Evolutionary conservation across 345 rosid genomes (phyloP).

Genomic region (Citrus sinensis): DNA sequence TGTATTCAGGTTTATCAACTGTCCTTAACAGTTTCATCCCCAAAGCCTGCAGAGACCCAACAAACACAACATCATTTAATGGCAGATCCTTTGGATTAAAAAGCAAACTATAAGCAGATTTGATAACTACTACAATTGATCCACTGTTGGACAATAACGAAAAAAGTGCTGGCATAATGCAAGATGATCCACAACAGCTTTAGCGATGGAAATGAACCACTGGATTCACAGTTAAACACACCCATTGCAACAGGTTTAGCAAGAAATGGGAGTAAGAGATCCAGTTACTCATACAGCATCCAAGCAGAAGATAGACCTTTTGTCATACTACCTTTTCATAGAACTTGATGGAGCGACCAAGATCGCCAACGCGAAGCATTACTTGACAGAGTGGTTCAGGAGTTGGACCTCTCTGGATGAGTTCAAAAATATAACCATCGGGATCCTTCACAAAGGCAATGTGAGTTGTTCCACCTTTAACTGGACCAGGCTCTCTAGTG

Average conservation of each 20-base stretch:
- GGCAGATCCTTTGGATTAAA: neutral
- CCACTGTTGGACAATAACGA: neutral
- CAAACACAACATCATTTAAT: neutral
- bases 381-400: slow-evolving; percentile 96
- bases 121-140: neutral
- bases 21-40: slow-evolving; percentile 81
- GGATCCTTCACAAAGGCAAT: slow-evolving; percentile 97
- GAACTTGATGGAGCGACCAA: slow-evolving; percentile 76
- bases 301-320: neutral
- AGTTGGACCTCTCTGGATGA: slow-evolving; percentile 82
- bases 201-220: neutral
- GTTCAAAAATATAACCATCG: slow-evolving; percentile 86
- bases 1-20: slow-evolving; percentile 71
- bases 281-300: neutral
- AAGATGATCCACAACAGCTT: neutral
- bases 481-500: slow-evolving; percentile 91
- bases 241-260: neutral
- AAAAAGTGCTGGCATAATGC: neutral
- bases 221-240: neutral
- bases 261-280: neutral
- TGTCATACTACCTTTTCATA: slow-evolving; percentile 69
- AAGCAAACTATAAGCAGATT: neutral
- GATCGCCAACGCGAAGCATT: slow-evolving; percentile 93
- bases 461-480: slow-evolving; percentile 69
- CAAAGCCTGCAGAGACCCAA: slow-evolving; percentile 51